A percentile compares a stretch with the other conserved stretches of the same genome.
Evolutionary conservation across 2,329 filamentous ascomycete species (phyloP).

Genomic region (Exophiala calicioides): DNA sequence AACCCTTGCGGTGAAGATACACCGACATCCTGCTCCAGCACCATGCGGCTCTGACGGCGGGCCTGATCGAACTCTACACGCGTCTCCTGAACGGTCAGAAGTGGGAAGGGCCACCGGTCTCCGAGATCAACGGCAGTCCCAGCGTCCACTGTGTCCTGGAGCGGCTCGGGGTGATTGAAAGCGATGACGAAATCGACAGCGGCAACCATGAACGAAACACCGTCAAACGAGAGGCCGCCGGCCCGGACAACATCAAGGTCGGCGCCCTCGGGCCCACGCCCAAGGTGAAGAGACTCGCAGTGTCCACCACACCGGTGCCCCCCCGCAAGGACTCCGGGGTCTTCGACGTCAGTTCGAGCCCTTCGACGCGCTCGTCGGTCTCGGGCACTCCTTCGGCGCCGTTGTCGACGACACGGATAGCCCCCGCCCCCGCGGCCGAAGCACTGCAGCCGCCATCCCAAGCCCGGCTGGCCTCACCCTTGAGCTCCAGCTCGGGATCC

Average conservation of each 20-base stretch:
- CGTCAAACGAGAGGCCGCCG: constrained; percentile 1
- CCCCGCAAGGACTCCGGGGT: background rate
- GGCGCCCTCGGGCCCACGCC: background rate
- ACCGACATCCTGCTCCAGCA: constrained; percentile 19
- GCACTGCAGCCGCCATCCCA: no score
- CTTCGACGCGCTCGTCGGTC: background rate
- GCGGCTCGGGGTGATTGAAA: constrained; percentile 26
- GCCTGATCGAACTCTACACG: constrained; percentile 16
- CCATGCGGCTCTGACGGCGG: constrained; percentile 17
- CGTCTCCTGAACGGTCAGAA: constrained; percentile 9
- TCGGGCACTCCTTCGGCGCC: no score
- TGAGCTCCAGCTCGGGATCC: background rate
- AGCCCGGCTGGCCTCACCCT: background rate
- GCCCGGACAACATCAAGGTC: background rate
- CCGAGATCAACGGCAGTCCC: constrained; percentile 19
- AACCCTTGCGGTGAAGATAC: constrained; percentile 11
- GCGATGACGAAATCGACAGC: constrained; percentile 23
- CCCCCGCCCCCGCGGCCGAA: no score
- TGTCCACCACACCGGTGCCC: background rate
- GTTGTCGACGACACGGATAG: no score
- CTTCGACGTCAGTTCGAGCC: background rate
- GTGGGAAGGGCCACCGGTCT: constrained; percentile 16
- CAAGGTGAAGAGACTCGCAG: background rate
- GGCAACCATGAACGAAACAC: background rate
- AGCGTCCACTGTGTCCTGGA: constrained; percentile 23